phyloP scores from a whole-genome alignment of 2,329 filamentous ascomycete genomes.

The Talaromyces verruculosus region DNA sequence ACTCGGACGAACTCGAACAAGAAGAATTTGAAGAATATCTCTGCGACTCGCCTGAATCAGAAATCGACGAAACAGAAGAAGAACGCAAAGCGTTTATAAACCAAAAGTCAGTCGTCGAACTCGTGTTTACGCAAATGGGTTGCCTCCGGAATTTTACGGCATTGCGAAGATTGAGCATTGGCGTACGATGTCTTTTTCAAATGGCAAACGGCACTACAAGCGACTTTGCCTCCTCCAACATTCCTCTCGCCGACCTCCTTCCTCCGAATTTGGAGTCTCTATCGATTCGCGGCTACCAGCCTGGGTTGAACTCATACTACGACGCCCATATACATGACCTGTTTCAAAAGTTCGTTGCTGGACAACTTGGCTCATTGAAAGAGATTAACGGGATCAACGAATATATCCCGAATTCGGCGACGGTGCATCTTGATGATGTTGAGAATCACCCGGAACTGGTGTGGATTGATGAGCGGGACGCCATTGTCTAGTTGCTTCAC shows the following conservation, averaged over 20 bases:
- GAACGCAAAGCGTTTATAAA: constrained; percentile 17
- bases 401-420: constrained; percentile 21
- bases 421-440: constrained; percentile 20
- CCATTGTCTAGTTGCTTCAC: constrained; percentile 11
- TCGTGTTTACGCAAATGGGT: constrained; percentile 17
- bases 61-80: constrained; percentile 7
- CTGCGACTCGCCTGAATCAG: background rate
- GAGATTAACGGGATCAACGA: constrained; percentile 17
- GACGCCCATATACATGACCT: constrained; percentile 19
- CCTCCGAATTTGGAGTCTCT: constrained; percentile 18
- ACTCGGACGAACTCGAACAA: constrained; percentile 13
- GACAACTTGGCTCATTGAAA: constrained; percentile 19
- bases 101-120: constrained; percentile 18
- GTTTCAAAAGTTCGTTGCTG: constrained; percentile 22
- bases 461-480: constrained; percentile 21
- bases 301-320: constrained; percentile 13
- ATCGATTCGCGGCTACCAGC: constrained; percentile 19
- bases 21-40: constrained; percentile 21
- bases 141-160: constrained; percentile 17
- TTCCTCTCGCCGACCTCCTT: constrained; percentile 10
- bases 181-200: constrained; percentile 18
- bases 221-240: background rate
- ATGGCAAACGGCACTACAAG: constrained; percentile 17
- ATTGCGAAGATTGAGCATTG: constrained; percentile 15
- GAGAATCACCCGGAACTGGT: constrained; percentile 19